These are phyloP conservation scores for Aspergillus sergii DNA, from an alignment of 2,329 filamentous ascomycete genomes.

Conservation along the genomic window DNA sequence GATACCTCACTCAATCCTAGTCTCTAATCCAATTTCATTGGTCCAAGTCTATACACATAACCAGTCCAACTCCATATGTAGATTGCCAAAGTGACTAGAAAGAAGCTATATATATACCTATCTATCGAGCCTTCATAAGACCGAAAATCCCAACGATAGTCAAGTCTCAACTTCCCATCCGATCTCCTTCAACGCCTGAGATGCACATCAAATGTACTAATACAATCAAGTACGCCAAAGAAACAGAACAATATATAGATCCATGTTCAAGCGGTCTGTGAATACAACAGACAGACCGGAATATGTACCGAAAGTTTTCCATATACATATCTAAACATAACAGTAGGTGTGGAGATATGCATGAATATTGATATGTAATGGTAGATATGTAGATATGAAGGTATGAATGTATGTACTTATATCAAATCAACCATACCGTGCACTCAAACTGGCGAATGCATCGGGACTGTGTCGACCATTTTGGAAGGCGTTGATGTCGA, in stretches of 20 bases:
- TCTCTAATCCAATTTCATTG: neutral
- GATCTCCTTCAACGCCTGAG: neutral
- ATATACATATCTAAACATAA: neutral
- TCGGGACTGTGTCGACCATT: conserved; percentile 54
- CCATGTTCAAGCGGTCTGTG: neutral
- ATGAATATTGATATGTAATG: neutral
- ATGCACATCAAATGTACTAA: conserved; percentile 1
- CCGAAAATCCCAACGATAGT: neutral
- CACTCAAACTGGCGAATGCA: conserved; percentile 53
- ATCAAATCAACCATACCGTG: conserved; percentile 41
- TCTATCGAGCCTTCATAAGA: neutral
- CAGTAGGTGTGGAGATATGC: neutral
- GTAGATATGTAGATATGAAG: neutral
- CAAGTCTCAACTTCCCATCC: neutral
- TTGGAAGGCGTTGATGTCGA: conserved; percentile 50
- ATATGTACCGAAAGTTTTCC: neutral
- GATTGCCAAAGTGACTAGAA: neutral
- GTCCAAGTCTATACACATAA: neutral
- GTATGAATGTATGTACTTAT: neutral
- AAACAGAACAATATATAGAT: neutral
- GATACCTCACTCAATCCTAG: neutral
- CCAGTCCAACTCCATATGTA: neutral
- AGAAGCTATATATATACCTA: neutral
- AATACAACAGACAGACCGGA: neutral
- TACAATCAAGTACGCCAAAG: conserved; percentile 2